phyloP scores from a whole-genome alignment of 2,329 filamentous ascomycete genomes.

The Aureobasidium namibiae region DNA sequence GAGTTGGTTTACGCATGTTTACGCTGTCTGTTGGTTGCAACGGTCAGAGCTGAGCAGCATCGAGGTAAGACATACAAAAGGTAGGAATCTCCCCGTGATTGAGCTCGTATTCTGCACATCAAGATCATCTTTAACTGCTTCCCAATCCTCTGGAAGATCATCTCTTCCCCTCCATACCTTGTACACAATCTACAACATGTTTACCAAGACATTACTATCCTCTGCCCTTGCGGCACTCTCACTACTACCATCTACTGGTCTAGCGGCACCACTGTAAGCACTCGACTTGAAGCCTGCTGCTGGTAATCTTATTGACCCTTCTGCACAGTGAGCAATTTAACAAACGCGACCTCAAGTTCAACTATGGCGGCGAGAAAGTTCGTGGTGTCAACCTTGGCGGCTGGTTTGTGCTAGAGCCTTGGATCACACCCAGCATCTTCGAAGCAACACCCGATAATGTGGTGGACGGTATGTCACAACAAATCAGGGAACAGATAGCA shows the following conservation, averaged over 20 bases:
- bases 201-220: slow-evolving; percentile 8
- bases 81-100: not conserved
- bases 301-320: not conserved
- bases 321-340: not conserved
- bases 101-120: not conserved
- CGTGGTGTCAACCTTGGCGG: slow-evolving; percentile 59
- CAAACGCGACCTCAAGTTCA: slow-evolving; percentile 34
- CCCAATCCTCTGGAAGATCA: not conserved
- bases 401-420: slow-evolving; percentile 55
- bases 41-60: not conserved
- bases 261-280: slow-evolving; percentile 10
- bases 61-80: not conserved
- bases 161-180: not conserved
- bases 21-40: not conserved
- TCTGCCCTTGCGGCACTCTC: slow-evolving; percentile 11
- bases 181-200: slow-evolving; percentile 4
- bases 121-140: slow-evolving; percentile 1
- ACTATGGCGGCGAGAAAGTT: slow-evolving; percentile 47
- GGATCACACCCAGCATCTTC: slow-evolving; percentile 54
- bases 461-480: slow-evolving; percentile 40
- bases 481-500: slow-evolving; percentile 4
- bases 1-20: not conserved
- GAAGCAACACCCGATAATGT: slow-evolving; percentile 38
- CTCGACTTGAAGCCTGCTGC: too few relatives aligned
- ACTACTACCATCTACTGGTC: not conserved